Conservation (phyloP, 1,284 basidiomycete species). For the Farysia itapuensis region DNA sequence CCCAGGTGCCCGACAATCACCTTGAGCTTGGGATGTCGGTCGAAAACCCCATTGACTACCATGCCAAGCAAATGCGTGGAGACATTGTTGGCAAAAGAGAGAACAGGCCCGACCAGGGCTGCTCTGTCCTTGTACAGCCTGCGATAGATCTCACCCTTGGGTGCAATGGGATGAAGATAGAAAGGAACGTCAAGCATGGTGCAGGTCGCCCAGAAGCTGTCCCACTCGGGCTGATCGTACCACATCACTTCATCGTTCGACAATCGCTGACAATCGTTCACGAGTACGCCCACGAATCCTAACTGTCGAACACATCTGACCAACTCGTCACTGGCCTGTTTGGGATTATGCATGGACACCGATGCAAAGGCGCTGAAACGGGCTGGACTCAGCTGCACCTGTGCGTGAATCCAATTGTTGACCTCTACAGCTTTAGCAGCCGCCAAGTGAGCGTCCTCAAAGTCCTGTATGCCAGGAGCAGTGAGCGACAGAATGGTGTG, state of each 20-base stretch:
- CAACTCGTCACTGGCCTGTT: constrained; percentile 56
- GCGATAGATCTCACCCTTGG: constrained; percentile 53
- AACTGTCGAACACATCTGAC: constrained; percentile 53
- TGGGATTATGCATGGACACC: constrained; percentile 58
- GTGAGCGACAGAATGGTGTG: constrained; percentile 52
- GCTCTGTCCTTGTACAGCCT: constrained; percentile 56
- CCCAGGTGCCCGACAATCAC: constrained; percentile 60
- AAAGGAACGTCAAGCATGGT: constrained; percentile 58
- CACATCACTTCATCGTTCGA: constrained; percentile 33
- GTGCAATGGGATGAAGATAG: constrained; percentile 60
- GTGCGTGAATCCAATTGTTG: constrained; percentile 48
- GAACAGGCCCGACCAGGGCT: constrained; percentile 57
- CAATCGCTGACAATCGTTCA: constrained; percentile 39
- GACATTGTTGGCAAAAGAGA: constrained; percentile 59
- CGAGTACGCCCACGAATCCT: constrained; percentile 31
- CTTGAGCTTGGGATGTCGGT: constrained; percentile 60
- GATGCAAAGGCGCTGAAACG: constrained; percentile 59
- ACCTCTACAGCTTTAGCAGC: constrained; percentile 39
- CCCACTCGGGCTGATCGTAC: constrained; percentile 38
- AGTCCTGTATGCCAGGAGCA: constrained; percentile 51
- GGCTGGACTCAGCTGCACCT: constrained; percentile 51
- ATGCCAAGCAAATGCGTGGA: constrained; percentile 57
- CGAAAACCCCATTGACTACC: constrained; percentile 60
- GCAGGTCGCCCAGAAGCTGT: constrained; percentile 55
- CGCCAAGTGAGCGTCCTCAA: constrained; percentile 46